Evolutionary conservation across 2,329 filamentous ascomycete species (phyloP), one percentile per base, ranked within the genome.

Genomic region (Cylindrodendrum hubeiense): DNA sequence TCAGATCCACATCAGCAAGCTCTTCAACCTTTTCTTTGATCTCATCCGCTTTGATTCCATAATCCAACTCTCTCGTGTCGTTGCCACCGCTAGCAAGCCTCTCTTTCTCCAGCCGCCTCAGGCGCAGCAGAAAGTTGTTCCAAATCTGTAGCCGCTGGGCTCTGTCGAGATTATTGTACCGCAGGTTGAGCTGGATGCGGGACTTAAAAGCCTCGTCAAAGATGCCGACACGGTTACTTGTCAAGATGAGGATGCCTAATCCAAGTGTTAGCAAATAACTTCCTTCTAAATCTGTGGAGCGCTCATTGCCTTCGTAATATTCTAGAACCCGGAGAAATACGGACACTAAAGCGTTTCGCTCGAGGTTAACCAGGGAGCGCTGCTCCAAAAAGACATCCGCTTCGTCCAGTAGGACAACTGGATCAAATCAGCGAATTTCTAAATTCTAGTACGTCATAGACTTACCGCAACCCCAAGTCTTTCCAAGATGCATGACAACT

Each of bases 151-250:
- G 52, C 7, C 75, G 69, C 21, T 73, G 70, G 1, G 60, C 51
- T 6, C 68, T 55, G 0, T 47, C 65, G 15, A 79, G 66, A 13
- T 74, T 69, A 0, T 73, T 69, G 62, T 80, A 80, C 49, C 76
- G 75, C 3, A 80, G 67, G 5, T 75, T 68, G 12, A 80, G 64
- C 39, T 79, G 74, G 51, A 79, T 79, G 6, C 78, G 74, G 2
- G 77, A 80, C 55, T 78, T 77, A 69, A 80, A 79, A 10, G 77
- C 78, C 53, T 77, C 77, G 59, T 81, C 79, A 13, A 81, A 78
- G 2, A 72, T 74, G 3, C 68, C 75, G 1, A 80, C 76, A 3
- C 79, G 75, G 52, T 80, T 81, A 13, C 75, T 76, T 0, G 78
- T 80, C 3, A 80, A 68, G 37, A 81, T 76, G 1, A 81, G 59